Evolutionary conservation across 768 basidiomycete genomes (phyloP).

Genomic region (Galerina marginata): DNA sequence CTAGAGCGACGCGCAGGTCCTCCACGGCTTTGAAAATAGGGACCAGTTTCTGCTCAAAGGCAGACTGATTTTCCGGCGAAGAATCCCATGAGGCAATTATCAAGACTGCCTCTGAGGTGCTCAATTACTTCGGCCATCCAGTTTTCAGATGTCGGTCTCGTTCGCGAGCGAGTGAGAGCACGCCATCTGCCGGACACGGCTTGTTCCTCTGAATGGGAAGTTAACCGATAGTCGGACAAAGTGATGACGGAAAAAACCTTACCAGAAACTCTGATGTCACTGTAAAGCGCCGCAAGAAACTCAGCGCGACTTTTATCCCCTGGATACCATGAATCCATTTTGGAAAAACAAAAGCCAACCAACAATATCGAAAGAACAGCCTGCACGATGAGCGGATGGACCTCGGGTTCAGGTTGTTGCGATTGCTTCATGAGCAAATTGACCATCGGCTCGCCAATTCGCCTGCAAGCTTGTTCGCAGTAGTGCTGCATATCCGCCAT

Average conservation of each 20-base stretch:
- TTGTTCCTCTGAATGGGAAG: conserved; percentile 22
- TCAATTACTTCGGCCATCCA: conserved; percentile 18
- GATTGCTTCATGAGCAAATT: conserved; percentile 9
- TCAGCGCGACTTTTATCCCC: not conserved
- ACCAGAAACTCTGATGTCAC: conserved; percentile 24
- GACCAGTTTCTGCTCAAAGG: conserved; percentile 28
- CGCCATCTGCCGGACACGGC: conserved; percentile 31
- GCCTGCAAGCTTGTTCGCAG: not conserved
- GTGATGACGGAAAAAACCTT: not conserved
- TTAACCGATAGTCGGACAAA: not conserved
- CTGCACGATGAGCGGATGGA: conserved; percentile 25
- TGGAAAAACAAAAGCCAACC: conserved; percentile 9
- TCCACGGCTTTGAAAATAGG: conserved; percentile 33
- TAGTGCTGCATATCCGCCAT: conserved; percentile 29
- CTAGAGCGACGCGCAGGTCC: conserved; percentile 30
- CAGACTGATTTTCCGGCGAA: conserved; percentile 9
- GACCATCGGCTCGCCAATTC: conserved; percentile 17
- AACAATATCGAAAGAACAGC: conserved; percentile 19
- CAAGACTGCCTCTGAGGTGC: conserved; percentile 9
- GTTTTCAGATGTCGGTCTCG: conserved; percentile 22
- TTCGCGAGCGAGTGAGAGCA: conserved; percentile 24
- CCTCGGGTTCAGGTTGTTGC: not conserved
- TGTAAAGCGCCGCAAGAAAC: conserved; percentile 15
- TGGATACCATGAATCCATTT: conserved; percentile 21
- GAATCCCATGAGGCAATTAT: conserved; percentile 20